Evolutionary conservation across 1,139 yeast species (phyloP), one percentile per base, ranked within the genome.

Genomic region (Kodamaea derodonti): DNA sequence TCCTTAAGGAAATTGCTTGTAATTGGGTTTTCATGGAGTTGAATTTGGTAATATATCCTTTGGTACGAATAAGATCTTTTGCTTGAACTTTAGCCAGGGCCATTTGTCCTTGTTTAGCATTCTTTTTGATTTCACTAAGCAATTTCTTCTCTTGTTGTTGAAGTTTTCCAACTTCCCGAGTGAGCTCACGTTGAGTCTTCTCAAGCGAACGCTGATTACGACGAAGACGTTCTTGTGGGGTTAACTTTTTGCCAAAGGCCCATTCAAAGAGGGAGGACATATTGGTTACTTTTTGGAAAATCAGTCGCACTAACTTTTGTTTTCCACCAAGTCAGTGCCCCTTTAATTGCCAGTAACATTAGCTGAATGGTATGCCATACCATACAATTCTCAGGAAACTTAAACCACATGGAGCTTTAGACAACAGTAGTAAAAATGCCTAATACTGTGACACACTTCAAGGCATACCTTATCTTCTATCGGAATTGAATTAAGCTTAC

Each of bases 121-220:
- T 78, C 57, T 84, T 87, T 59, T 88, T 88, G 52, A 94, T 90
- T 40, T 92, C 98, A 27, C 72, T 59, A 27, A 88, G 73, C 32
- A 92, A 70, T 55, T 84, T 85, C 75, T 87, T 88, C 60, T 92
- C 98, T 57, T 94, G 98, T 37, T 72, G 78, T 54, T 90, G 97
- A 25, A 94, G 68, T 55, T 92, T 88, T 43, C 74, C 68, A 36
- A 87, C 79, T 58, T 92, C 99, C 40, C 98, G 69, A 28, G 86
- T 86, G 35, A 92, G 69, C 53, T 94, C 98, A 34, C 98, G 71
- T 59, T 88, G 97, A 0, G 98, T 88, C 49, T 92, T 80, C 52
- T 92, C 98, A 27, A 92, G 69, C 3, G 96, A 94, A 38, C 98
- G 69, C 65, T 92, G 98, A 60, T 92, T 95, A 78, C 84, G 88